Evolutionary conservation across 1,284 basidiomycete species (phyloP).

Genomic region (Papiliotrema terrestris): DNA sequence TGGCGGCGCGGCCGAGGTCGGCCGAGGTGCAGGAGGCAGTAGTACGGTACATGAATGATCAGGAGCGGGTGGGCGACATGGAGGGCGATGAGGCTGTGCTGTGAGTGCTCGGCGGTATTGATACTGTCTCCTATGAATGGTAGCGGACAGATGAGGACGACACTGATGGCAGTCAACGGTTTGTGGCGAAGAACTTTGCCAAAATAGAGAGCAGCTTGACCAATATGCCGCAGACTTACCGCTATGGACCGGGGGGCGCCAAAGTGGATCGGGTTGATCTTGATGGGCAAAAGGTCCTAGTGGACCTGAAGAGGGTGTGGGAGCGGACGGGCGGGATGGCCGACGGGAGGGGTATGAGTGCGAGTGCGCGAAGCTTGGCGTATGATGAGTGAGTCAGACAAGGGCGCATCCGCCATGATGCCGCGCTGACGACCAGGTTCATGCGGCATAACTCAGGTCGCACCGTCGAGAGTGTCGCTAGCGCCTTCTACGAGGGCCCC

Average conservation of each 20-base stretch:
- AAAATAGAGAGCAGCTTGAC: constrained; percentile 31
- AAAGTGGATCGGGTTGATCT: constrained; percentile 48
- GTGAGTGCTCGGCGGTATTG: constrained; percentile 14
- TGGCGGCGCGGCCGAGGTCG: constrained; percentile 57
- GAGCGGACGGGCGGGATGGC: constrained; percentile 71
- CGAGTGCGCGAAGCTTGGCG: constrained; percentile 52
- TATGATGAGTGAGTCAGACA: constrained; percentile 38
- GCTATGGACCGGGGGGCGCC: constrained; percentile 3
- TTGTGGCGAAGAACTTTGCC: constrained; percentile 32
- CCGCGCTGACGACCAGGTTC: constrained; percentile 60
- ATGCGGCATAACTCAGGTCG: constrained; percentile 66
- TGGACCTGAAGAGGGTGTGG: constrained; percentile 66
- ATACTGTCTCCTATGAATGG: no score
- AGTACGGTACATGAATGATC: constrained; percentile 34
- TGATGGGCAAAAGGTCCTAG: constrained; percentile 71
- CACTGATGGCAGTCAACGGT: constrained; percentile 30
- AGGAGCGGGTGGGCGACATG: constrained; percentile 29
- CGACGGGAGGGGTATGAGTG: constrained; percentile 61
- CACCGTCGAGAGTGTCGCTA: constrained; percentile 60
- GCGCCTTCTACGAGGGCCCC: constrained; percentile 65
- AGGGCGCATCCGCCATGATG: not conserved
- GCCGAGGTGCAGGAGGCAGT: constrained; percentile 33
- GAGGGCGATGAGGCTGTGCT: constrained; percentile 39
- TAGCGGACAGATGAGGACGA: no score
- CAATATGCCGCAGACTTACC: constrained; percentile 28